Evolutionary conservation across 2,329 filamentous ascomycete genomes (phyloP), one percentile per base, ranked within the genome.

Genomic region (Alternaria ethzedia): DNA sequence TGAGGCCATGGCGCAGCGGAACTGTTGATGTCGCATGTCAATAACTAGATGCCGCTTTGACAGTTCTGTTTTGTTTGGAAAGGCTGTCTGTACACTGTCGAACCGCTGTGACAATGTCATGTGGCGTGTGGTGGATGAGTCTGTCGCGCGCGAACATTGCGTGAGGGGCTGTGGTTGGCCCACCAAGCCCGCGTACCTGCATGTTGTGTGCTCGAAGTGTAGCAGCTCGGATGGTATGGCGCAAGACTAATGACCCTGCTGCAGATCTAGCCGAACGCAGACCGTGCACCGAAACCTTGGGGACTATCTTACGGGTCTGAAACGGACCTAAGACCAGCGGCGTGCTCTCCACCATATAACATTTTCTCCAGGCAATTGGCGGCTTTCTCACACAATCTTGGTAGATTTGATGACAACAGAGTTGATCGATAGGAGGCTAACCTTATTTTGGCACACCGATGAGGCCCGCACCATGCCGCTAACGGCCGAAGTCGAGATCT

Each of bases 191-290:
- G 50, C 28, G 45, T 50, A 54, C 43, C 50, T 23, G 30, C 64
- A 64, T 63, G 50, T 61, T 55, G 58, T 57, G 54, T 51, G 59
- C 64, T 47, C 58, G 45, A 65, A 28, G 61, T 45, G 57, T 49
- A 32, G 28, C 44, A 63, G 66, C 66, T 66, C 54, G 60, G 52
- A 30, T 56, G 41, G 58, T 54, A 61, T 58, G 57, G 65, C 65
- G 63, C 59, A 57, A 50, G 57, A 28, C 57, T 59, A 61, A 50
- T 13, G 45, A 54, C 58, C 64, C 58, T 66, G 45, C 55, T 54
- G 69, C 64, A 65, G 66, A 70, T 73, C 68, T 66, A 65, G 57
- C 67, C 63, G 66, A 68, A 66, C 50, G 54, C 30, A 61, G 59
- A 54, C 67, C 62, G 66, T 68, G 69, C 69, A 57, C 63, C 59